A percentile compares a stretch with the other conserved stretches of the same genome.
Conservation (phyloP, 768 basidiomycete species). For the Phylloporus sp. region DNA sequence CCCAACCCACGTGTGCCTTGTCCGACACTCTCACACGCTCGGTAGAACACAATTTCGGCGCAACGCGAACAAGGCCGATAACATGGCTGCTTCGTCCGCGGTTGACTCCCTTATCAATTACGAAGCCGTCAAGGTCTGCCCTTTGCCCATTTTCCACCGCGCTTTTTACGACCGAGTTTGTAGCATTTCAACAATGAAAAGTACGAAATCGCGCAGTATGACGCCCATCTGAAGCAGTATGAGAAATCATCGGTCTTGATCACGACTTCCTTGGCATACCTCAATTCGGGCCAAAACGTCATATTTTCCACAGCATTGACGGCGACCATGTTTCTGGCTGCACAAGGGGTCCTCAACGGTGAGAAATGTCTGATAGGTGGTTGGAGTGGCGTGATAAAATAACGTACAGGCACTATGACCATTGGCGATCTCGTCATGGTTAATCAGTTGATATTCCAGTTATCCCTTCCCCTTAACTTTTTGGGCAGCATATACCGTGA, state of each 20-base stretch:
- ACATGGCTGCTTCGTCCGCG: slow-evolving; percentile 89
- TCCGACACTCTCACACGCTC: background rate
- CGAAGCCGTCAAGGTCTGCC: slow-evolving; percentile 90
- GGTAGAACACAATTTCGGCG: slow-evolving; percentile 86
- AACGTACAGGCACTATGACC: slow-evolving; percentile 82
- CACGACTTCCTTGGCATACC: slow-evolving; percentile 85
- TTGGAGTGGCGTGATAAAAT: slow-evolving; percentile 1
- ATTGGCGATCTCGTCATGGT: slow-evolving; percentile 99
- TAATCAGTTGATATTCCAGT: slow-evolving; percentile 96
- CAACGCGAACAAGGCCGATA: slow-evolving; percentile 94
- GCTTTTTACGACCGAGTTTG: background rate
- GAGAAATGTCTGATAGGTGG: background rate
- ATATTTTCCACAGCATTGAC: slow-evolving; percentile 95
- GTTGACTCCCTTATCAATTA: slow-evolving; percentile 98
- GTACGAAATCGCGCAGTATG: slow-evolving; percentile 88
- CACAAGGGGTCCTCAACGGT: slow-evolving; percentile 93
- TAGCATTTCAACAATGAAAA: slow-evolving; percentile 98
- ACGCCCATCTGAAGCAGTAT: slow-evolving; percentile 80
- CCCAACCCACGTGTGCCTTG: background rate
- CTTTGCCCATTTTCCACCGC: background rate
- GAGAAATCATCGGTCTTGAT: slow-evolving; percentile 93
- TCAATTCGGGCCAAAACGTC: slow-evolving; percentile 96
- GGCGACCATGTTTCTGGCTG: slow-evolving; percentile 92
- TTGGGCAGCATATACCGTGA: slow-evolving; percentile 97
- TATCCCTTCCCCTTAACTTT: slow-evolving; percentile 95